Conservation (phyloP, 1,139 yeast species). For the Groenewaldozyma auringiensis region DNA sequence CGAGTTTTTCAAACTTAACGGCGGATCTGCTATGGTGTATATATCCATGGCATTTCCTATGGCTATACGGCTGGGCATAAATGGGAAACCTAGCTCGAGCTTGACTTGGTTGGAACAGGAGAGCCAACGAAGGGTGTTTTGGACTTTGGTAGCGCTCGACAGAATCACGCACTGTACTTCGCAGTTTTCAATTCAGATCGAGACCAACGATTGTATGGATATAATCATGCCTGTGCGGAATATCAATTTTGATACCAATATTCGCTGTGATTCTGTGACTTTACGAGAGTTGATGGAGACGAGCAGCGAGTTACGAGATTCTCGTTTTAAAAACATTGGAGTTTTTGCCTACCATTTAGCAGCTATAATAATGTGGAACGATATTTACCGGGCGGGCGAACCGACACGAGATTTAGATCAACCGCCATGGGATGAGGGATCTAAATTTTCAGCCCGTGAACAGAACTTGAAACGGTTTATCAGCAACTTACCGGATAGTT, state of each 20-base stretch:
- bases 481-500: neutral
- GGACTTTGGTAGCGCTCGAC: conserved; percentile 33
- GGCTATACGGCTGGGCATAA: conserved; percentile 30
- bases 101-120: conserved; percentile 31
- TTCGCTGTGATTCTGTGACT: neutral
- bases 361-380: conserved; percentile 30
- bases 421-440: conserved; percentile 22
- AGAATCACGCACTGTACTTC: conserved; percentile 33
- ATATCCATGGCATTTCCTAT: conserved; percentile 32
- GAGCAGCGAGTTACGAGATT: neutral
- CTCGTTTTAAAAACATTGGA: conserved; percentile 10
- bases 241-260: neutral
- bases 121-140: conserved; percentile 31
- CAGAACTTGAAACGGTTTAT: conserved; percentile 12
- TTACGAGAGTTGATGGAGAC: neutral
- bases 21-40: conserved; percentile 32
- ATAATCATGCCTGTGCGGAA: conserved; percentile 28
- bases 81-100: conserved; percentile 23
- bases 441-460: conserved; percentile 13
- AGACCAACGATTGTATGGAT: conserved; percentile 13
- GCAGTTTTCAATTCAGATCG: conserved; percentile 25
- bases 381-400: conserved; percentile 25
- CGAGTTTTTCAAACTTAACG: conserved; percentile 31
- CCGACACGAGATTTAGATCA: conserved; percentile 14
- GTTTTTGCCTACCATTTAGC: conserved; percentile 28